Percentiles rank a stretch among this genome's conserved stretches.
Evolutionary conservation across 345 rosid genomes (phyloP).

Genomic region (Lagerstroemia speciosa): DNA sequence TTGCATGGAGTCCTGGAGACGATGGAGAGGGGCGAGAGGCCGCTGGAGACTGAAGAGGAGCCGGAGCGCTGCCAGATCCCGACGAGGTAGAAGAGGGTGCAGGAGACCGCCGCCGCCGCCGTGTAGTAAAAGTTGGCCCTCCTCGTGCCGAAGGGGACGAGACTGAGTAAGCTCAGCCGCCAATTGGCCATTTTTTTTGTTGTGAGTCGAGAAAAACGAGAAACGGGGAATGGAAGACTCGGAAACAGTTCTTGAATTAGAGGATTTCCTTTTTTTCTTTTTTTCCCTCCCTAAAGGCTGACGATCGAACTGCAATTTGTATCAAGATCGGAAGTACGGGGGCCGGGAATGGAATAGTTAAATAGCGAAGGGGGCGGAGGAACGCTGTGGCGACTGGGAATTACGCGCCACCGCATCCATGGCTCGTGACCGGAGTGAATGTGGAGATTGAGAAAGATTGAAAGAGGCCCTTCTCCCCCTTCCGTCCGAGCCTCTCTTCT

Average conservation of each 20-base stretch:
- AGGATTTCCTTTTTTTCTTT: no score
- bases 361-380: neutral
- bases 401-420: constrained; percentile 3
- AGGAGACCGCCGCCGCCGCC: constrained; percentile 32
- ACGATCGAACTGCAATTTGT: no score
- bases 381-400: neutral
- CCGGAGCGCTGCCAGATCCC: constrained; percentile 43
- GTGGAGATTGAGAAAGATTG: neutral
- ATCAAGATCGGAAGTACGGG: neutral
- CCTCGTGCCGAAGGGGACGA: constrained; percentile 27
- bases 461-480: neutral
- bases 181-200: neutral
- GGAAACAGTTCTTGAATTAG: neutral
- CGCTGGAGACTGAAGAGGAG: constrained; percentile 14
- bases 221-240: no score
- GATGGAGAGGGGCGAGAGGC: constrained; percentile 30
- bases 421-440: constrained; percentile 8
- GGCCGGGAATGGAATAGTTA: neutral
- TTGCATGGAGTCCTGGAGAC: neutral
- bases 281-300: no score
- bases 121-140: constrained; percentile 35
- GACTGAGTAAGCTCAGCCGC: neutral
- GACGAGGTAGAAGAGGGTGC: constrained; percentile 39
- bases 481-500: neutral
- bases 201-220: no score